Conservation (phyloP, 2,329 filamentous ascomycete genomes). For the Alternaria incomplexa region DNA sequence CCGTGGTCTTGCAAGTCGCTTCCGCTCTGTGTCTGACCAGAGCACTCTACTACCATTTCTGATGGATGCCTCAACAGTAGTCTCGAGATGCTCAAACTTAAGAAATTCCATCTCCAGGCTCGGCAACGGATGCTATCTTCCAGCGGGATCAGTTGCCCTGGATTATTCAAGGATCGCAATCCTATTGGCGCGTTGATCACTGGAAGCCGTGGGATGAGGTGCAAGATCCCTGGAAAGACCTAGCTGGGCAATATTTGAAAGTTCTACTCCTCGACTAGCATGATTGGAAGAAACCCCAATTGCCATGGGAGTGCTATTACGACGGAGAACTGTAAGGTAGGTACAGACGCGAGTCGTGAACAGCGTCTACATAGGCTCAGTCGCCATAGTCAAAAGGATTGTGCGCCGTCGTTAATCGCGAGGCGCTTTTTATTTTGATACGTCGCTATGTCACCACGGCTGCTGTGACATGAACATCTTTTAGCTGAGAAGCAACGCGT, state of each 20-base stretch:
- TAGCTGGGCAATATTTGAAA: conserved; percentile 5
- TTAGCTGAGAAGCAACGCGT: not conserved
- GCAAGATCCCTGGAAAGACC: conserved; percentile 2
- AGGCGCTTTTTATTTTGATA: not conserved
- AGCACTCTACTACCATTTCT: not conserved
- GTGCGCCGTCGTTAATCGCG: not conserved
- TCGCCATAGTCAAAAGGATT: not conserved
- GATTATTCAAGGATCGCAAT: not conserved
- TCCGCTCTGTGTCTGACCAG: not conserved
- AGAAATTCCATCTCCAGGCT: not conserved
- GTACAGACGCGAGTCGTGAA: not conserved
- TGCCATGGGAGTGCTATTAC: not conserved
- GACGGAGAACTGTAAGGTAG: not conserved
- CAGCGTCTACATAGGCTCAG: not conserved
- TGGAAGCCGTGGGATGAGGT: conserved; percentile 2
- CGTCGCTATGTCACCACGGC: not conserved
- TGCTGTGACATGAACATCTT: not conserved
- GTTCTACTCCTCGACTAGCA: conserved; percentile 5
- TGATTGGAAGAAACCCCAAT: not conserved
- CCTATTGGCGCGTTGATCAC: conserved; percentile 6
- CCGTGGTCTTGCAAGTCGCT: not conserved
- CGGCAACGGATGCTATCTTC: not conserved
- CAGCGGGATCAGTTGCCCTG: not conserved
- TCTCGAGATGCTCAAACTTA: not conserved
- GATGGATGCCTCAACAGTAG: not conserved